Base-by-base conservation (phyloP, 306 rosid species). In the Hippophae gyantsensis region DNA sequence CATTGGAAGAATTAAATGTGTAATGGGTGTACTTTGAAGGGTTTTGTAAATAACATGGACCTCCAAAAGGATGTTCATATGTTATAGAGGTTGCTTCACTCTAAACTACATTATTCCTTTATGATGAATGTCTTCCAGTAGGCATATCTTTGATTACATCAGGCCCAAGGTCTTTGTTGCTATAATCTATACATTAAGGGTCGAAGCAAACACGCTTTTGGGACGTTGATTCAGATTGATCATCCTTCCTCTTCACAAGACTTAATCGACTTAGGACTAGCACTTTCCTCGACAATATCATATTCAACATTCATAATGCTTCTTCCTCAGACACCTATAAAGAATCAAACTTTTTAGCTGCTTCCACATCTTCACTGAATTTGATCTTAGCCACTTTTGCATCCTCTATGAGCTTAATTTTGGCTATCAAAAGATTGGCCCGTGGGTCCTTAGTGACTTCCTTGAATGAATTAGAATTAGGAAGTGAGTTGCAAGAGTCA, bases 191-290 rank as follows among this genome's bases (percentile, higher is more conserved):
- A 66, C 79, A 81, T 44, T 74, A 79, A 10, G 95, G 73, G 54
- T 85, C 85, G 53, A 92, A 92, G n/a, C 98, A 84, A 14, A 87
- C 95, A 7, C 95, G 95, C 72, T 92, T 92, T 27, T 48, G 76
- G 0, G 84, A 47, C 65, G 65, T 85, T 2, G 69, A 58, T 63
- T 81, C 95, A 2, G 64, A 48, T 41, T 69, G 62, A 41, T 44
- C 58, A 10, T 86, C 88, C 72, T 77, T 88, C 70, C 90, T 80
- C 85, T 85, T 92, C 75, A 92, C 75, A 65, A 92, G 99, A 82
- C 38, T 32, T 32, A 32, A 32, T 32, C 38, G 38, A 32, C 71
- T 78, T 92, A 10, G 78, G 88, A 56, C 78, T 82, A 47, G 42
- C 5, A 32, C 47, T 62, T 51, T 73, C 73, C 43, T 62, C 78